Conservation (phyloP, 148 eudicot species). For the Gaultheria prostrata region DNA sequence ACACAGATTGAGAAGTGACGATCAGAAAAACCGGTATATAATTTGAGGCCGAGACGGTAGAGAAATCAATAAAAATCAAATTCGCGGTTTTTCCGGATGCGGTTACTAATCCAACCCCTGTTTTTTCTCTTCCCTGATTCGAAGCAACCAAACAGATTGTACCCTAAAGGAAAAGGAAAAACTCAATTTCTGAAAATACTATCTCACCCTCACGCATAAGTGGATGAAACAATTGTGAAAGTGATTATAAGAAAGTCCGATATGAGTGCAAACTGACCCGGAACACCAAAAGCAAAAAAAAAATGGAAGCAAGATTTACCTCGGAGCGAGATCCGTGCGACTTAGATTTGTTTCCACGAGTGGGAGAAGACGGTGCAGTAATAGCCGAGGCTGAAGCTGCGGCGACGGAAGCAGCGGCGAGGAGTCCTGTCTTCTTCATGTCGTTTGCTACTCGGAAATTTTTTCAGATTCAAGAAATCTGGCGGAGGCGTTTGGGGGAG, state of each 20-base stretch:
- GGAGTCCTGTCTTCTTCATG: conserved; percentile 12
- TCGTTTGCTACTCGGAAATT: neutral
- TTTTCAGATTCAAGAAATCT: neutral
- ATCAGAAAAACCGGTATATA: neutral
- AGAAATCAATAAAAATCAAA: neutral
- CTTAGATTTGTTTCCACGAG: neutral
- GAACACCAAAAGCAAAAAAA: neutral
- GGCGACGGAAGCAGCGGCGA: conserved; percentile 17
- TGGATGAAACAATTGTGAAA: too few species aligned
- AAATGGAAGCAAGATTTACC: neutral
- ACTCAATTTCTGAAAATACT: neutral
- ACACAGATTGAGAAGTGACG: neutral
- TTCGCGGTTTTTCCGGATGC: neutral
- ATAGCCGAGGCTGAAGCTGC: conserved; percentile 6
- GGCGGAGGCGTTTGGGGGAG: neutral
- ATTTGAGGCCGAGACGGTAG: neutral
- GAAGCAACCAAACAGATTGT: neutral
- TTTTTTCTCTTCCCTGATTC: neutral
- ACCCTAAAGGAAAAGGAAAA: neutral
- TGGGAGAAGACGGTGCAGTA: conserved; percentile 2
- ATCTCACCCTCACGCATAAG: too few species aligned
- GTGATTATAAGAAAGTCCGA: too few species aligned
- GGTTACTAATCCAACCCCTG: neutral
- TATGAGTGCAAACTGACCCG: neutral
- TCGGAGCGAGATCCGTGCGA: conserved; percentile 4